Conservation (phyloP, 2,329 filamentous ascomycete species). For the Cercospora nicotianae region DNA sequence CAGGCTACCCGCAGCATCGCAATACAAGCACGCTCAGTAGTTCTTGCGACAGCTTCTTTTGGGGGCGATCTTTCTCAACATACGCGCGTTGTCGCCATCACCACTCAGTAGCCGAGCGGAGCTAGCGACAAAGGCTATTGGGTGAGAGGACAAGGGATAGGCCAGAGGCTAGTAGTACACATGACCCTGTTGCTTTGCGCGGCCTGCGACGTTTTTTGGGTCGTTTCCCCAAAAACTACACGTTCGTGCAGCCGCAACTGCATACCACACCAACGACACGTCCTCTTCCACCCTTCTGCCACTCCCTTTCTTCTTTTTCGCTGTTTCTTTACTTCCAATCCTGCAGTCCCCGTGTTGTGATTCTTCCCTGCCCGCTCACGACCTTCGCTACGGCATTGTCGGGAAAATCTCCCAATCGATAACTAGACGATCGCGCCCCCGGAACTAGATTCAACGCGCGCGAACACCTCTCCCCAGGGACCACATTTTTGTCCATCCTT, state of each 20-base stretch:
- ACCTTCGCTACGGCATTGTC: neutral
- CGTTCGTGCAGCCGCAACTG: neutral
- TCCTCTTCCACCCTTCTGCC: neutral
- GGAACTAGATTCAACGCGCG: neutral
- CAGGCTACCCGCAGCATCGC: neutral
- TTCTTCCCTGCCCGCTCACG: neutral
- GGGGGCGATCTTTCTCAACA: neutral
- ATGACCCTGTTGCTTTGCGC: neutral
- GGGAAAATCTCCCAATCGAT: neutral
- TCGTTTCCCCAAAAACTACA: neutral
- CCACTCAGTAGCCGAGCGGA: neutral
- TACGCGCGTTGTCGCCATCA: neutral
- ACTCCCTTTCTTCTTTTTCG: neutral
- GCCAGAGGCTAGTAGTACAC: neutral
- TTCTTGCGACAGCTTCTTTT: neutral
- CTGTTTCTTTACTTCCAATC: no score
- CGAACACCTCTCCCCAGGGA: neutral
- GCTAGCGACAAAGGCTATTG: neutral
- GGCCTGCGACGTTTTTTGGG: conserved; percentile 3
- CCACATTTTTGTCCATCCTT: neutral
- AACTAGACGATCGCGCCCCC: neutral
- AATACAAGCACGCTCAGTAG: neutral
- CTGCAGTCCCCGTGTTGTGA: neutral
- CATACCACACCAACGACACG: neutral
- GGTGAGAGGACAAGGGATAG: neutral